A percentile compares a stretch with the other conserved stretches of the same genome.
Evolutionary conservation across 1,284 basidiomycete species (phyloP).

Genomic region (Agaricales sp.): DNA sequence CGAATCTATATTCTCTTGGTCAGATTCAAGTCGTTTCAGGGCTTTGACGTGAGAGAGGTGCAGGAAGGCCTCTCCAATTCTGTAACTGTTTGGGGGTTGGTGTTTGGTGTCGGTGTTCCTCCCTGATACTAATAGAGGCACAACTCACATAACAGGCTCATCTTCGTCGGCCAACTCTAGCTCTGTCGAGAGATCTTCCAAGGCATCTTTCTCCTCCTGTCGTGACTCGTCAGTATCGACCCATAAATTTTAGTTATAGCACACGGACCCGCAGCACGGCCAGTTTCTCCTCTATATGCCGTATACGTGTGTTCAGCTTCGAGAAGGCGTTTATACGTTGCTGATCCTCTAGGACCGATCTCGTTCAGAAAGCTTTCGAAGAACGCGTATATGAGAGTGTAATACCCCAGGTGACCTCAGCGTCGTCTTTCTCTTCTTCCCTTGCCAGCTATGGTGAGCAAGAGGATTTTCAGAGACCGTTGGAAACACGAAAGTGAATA

Average conservation of each 20-base stretch:
- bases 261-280: constrained; percentile 54
- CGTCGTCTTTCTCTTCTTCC: constrained; percentile 75
- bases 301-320: constrained; percentile 76
- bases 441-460: constrained; percentile 43
- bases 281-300: constrained; percentile 66
- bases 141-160: constrained; percentile 61
- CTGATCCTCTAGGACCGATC: constrained; percentile 69
- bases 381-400: constrained; percentile 9
- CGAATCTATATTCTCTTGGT: constrained; percentile 50
- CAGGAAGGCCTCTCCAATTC: constrained; percentile 85
- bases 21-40: constrained; percentile 63
- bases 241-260: constrained; percentile 2
- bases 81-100: constrained; percentile 56
- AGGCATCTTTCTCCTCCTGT: constrained; percentile 89
- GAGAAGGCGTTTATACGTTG: constrained; percentile 90
- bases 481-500: too few relatives aligned
- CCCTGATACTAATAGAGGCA: constrained; percentile 2
- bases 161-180: constrained; percentile 87
- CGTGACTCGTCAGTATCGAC: constrained; percentile 22
- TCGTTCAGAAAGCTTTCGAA: constrained; percentile 3
- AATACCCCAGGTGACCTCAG: constrained; percentile 88
- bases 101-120: too few relatives aligned
- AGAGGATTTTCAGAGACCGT: too few relatives aligned
- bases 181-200: constrained; percentile 83
- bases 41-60: constrained; percentile 68